Evolutionary conservation across 2,329 filamentous ascomycete species (phyloP), one percentile per base, ranked within the genome.

Genomic region (Aspergillus bombycis): DNA sequence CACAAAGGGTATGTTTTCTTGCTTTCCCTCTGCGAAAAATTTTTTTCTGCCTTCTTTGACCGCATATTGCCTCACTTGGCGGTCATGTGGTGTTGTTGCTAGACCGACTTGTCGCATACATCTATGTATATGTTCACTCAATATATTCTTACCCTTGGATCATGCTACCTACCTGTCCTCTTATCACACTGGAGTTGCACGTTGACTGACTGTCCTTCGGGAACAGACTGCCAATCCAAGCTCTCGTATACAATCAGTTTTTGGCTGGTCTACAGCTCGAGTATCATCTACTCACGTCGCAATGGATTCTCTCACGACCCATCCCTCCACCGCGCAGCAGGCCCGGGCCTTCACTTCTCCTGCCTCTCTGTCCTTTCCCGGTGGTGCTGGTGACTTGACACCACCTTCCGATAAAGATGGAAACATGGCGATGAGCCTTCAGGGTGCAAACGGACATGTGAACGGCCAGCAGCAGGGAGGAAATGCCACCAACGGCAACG

Each of bases 271-370:
- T 66, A 68, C 69, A 68, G 69, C 67, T 72, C 65, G 68, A 71
- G 69, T 74, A 67, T 69, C 63, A 45, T 38, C 58, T 54, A 64
- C 70, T 67, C 70, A 67, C 57, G 68, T 71, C 79, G 88, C 80
- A 78, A 96, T 97, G 93, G 93, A 96, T 79, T 88, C 89, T 74
- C 90, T 96, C 74, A 93, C 93, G 75, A 95, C 94, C 71, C 95
- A 98, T 77, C 95, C 95, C 56, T 87, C 91, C 70, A 98, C 89
- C 78, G 94, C 94, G 74, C 88, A 90, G 71, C 94, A 98, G 87
- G 95, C 95, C 69, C 95, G 95, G 86, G 93, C 92, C 77, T 97
- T 98, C 82, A 96, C 94, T 74, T 93, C 93, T 65, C 92, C 94
- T 62, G 91, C 92, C 69, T 97, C 93, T 72, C 86, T 98, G 71